Percentiles rank a stretch among this genome's conserved stretches.
These are phyloP conservation scores for Phycomyces blakesleeanus DNA, from an alignment of 192 early-diverging fungal species.

Conservation along the genomic window DNA sequence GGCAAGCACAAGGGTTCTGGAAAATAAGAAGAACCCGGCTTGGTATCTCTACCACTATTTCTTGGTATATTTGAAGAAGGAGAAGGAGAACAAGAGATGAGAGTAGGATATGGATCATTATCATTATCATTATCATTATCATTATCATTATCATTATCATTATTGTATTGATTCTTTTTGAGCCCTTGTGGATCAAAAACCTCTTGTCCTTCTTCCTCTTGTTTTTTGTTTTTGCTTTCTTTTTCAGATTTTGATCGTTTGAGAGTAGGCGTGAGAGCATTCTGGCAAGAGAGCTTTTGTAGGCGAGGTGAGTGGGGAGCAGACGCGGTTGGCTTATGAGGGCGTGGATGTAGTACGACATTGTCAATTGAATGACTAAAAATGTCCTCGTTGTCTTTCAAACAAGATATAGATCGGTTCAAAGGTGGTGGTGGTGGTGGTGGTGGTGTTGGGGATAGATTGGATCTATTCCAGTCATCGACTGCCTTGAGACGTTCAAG, in stretches of 20 bases:
- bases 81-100: background rate
- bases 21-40: background rate
- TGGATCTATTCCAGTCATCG: constrained; percentile 22
- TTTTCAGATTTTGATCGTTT: too few relatives aligned
- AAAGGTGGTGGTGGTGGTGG: background rate
- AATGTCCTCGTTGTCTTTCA: background rate
- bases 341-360: constrained; percentile 15
- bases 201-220: too few relatives aligned
- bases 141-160: constrained; percentile 4
- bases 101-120: background rate
- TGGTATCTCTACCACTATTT: too few relatives aligned
- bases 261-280: background rate
- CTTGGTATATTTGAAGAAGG: background rate
- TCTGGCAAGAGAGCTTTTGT: background rate
- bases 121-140: constrained; percentile 1
- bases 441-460: background rate
- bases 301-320: constrained; percentile 27
- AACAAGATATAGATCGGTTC: background rate
- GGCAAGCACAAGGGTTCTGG: background rate
- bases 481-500: constrained; percentile 65
- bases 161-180: background rate
- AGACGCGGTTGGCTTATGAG: constrained; percentile 21
- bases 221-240: too few relatives aligned
- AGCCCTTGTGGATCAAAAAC: too few relatives aligned
- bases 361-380: constrained; percentile 1